Percentiles rank a stretch among this genome's conserved stretches.
Conservation (phyloP, 495 filamentous ascomycete genomes). For the Parathielavia appendiculata region DNA sequence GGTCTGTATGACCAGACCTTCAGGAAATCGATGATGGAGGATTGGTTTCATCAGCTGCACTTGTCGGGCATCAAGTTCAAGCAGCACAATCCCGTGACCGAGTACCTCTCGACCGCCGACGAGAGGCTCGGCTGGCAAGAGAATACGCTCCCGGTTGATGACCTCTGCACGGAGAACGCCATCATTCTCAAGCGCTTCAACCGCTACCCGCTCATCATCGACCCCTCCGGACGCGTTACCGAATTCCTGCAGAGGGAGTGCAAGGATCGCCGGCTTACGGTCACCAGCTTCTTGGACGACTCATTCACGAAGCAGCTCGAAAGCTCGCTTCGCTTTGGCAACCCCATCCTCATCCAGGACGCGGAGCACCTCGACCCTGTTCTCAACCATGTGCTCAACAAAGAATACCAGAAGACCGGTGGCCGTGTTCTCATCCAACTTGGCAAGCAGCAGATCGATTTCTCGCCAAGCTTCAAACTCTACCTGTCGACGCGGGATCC, state of each 20-base stretch:
- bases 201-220: conserved; percentile 95
- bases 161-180: conserved; percentile 97
- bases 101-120: conserved; percentile 95
- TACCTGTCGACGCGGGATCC: conserved; percentile 95
- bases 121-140: conserved; percentile 92
- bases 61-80: conserved; percentile 90
- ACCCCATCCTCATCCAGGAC: conserved; percentile 97
- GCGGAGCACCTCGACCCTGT: conserved; percentile 95
- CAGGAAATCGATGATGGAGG: conserved; percentile 93
- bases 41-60: conserved; percentile 88
- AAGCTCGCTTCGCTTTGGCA: conserved; percentile 93
- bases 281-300: conserved; percentile 96
- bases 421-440: conserved; percentile 97
- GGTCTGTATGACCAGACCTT: conserved; percentile 98
- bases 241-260: conserved; percentile 93
- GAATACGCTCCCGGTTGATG: conserved; percentile 93
- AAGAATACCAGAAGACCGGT: conserved; percentile 99
- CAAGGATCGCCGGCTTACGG: conserved; percentile 87
- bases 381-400: conserved; percentile 97
- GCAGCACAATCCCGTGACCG: conserved; percentile 86
- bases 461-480: conserved; percentile 93
- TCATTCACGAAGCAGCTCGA: conserved; percentile 97
- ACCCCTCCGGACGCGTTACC: conserved; percentile 87
- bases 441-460: conserved; percentile 98
- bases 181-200: conserved; percentile 97